phyloP scores from a whole-genome alignment of 176 grass and related monocot species.

The Phoenix roebelenii region DNA sequence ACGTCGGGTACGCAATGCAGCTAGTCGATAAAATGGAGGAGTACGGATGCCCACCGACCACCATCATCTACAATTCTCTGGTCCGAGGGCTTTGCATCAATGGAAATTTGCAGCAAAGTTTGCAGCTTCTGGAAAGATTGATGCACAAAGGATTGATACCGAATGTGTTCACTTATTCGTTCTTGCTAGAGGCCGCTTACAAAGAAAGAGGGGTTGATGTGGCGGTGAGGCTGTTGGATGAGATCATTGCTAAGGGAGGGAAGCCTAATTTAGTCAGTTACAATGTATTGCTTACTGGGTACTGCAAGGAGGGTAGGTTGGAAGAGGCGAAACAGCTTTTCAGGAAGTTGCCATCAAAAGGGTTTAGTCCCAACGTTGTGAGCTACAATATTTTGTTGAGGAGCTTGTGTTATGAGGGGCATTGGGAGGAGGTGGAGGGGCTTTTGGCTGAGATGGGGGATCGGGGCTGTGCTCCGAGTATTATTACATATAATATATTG shows the following conservation, averaged over 20 bases:
- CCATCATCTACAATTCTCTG: constrained; percentile 24
- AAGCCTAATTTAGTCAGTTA: constrained; percentile 25
- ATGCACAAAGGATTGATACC: constrained; percentile 14
- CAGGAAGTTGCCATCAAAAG: constrained; percentile 8
- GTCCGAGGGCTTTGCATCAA: constrained; percentile 19
- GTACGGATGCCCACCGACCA: constrained; percentile 9
- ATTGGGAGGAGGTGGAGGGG: constrained; percentile 20
- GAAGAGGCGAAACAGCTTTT: constrained; percentile 15
- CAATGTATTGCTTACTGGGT: constrained; percentile 25
- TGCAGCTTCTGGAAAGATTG: constrained; percentile 21
- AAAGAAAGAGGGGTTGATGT: constrained; percentile 23
- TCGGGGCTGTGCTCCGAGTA: constrained; percentile 4
- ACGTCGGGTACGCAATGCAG: constrained; percentile 22
- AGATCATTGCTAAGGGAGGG: constrained; percentile 14
- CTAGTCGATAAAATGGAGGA: constrained; percentile 23
- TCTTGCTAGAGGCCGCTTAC: constrained; percentile 20
- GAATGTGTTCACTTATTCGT: constrained; percentile 20
- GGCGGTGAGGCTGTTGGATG: constrained; percentile 15
- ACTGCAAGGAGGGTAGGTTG: constrained; percentile 27
- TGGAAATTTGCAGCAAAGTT: constrained; percentile 23
- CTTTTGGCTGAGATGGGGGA: constrained; percentile 19
- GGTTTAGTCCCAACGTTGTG: constrained; percentile 20
- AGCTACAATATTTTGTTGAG: constrained; percentile 25
- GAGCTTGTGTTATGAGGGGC: constrained; percentile 16
- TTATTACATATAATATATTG: constrained; percentile 20